Evolutionary conservation across 495 filamentous ascomycete species (phyloP).

Genomic region (Penicillium antarcticum): DNA sequence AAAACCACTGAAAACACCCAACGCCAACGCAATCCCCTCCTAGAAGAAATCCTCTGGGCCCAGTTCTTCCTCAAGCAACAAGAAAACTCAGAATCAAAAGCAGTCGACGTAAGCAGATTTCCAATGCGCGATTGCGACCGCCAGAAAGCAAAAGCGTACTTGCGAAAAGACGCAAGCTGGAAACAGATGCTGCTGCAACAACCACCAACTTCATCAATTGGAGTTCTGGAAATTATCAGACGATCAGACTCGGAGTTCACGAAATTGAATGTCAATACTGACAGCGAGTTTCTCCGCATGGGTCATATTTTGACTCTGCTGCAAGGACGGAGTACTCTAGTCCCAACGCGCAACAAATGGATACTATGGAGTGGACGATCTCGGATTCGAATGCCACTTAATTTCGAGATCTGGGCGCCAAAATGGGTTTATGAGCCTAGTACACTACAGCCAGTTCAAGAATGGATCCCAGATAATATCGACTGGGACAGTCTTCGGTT

Average conservation of each 20-base stretch:
- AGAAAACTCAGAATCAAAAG: background rate
- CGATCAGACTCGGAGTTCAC: conserved; percentile 6
- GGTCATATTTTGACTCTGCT: conserved; percentile 1
- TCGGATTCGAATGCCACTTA: background rate
- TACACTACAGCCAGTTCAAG: background rate
- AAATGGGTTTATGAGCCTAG: conserved; percentile 4
- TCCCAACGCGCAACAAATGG: conserved; percentile 8
- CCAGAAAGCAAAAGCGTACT: background rate
- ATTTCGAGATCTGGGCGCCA: conserved; percentile 3
- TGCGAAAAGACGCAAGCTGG: conserved; percentile 11
- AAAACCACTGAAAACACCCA: background rate
- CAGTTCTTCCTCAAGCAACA: conserved; percentile 7
- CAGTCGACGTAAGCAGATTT: conserved; percentile 4
- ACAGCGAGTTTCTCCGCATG: background rate
- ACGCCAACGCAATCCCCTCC: conserved; percentile 3
- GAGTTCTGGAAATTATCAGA: conserved; percentile 5
- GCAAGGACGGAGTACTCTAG: conserved; percentile 1
- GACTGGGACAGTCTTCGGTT: conserved; percentile 8
- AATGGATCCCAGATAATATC: conserved; percentile 3
- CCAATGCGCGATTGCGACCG: background rate
- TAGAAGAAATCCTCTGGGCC: conserved; percentile 7
- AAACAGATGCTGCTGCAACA: conserved; percentile 8
- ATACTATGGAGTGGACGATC: conserved; percentile 5
- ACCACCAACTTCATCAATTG: conserved; percentile 6
- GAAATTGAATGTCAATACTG: background rate